These are phyloP conservation scores for Datura wrightii DNA, from an alignment of 257 asterid species.

Conservation along the genomic window DNA sequence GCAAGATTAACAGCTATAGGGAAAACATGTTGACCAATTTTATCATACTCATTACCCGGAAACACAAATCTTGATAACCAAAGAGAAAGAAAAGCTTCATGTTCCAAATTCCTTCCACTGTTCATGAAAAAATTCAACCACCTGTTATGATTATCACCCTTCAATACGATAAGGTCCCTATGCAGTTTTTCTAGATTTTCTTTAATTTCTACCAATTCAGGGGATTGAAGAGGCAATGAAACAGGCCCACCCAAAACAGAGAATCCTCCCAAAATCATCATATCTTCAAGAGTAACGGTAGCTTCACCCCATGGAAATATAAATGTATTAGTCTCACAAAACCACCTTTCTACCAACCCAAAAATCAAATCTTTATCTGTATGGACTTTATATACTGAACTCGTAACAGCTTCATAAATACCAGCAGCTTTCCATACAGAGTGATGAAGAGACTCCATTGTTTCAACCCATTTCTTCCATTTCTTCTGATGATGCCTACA, in stretches of 20 bases:
- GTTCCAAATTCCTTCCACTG: slow-evolving; percentile 35
- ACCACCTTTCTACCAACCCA: slow-evolving; percentile 50
- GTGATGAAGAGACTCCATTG: slow-evolving; percentile 31
- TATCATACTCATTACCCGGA: slow-evolving; percentile 37
- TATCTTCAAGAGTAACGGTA: slow-evolving; percentile 51
- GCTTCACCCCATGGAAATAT: slow-evolving; percentile 61
- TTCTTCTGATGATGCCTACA: slow-evolving; percentile 34
- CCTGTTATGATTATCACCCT: slow-evolving; percentile 13
- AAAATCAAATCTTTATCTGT: slow-evolving; percentile 37
- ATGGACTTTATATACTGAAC: slow-evolving; percentile 32
- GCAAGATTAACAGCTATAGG: slow-evolving; percentile 44
- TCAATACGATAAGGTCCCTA: background rate
- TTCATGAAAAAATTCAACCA: slow-evolving; percentile 46
- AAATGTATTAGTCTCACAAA: slow-evolving; percentile 46
- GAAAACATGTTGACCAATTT: slow-evolving; percentile 34
- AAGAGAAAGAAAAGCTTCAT: slow-evolving; percentile 52
- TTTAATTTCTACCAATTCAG: slow-evolving; percentile 12
- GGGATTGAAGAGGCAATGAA: slow-evolving; percentile 22
- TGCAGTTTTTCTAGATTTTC: background rate
- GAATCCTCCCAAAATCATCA: slow-evolving; percentile 50
- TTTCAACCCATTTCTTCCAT: slow-evolving; percentile 46
- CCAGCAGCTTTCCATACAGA: slow-evolving; percentile 45
- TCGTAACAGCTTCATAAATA: slow-evolving; percentile 42
- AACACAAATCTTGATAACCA: slow-evolving; percentile 55
- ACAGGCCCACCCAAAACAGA: slow-evolving; percentile 46